phyloP scores from a whole-genome alignment of 495 filamentous ascomycete species.

The Patellaria atrata region DNA sequence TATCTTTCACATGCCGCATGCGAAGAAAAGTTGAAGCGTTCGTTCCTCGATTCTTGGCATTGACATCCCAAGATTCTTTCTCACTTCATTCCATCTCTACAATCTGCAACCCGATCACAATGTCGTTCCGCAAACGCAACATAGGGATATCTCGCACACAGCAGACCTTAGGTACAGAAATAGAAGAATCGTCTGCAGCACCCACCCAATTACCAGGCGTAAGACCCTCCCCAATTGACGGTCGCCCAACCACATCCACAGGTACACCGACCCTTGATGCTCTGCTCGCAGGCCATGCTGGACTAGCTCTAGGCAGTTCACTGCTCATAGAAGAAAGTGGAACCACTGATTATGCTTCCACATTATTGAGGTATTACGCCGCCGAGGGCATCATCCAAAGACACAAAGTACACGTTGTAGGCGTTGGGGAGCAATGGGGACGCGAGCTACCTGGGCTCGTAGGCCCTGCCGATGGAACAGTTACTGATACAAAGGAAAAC shows the following conservation, averaged over 20 bases:
- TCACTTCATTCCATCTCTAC: no score
- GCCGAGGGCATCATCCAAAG: constrained; percentile 89
- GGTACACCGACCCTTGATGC: constrained; percentile 73
- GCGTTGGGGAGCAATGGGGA: constrained; percentile 63
- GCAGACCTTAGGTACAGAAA: background rate
- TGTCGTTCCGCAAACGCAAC: constrained; percentile 88
- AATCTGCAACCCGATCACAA: no score
- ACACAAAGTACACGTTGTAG: constrained; percentile 74
- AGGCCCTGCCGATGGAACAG: constrained; percentile 33
- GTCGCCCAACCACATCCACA: constrained; percentile 79
- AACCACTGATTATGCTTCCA: constrained; percentile 84
- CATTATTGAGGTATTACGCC: constrained; percentile 75
- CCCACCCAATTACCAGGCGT: constrained; percentile 40
- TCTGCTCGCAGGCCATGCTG: constrained; percentile 77
- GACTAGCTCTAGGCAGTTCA: constrained; percentile 66
- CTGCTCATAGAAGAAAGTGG: constrained; percentile 82
- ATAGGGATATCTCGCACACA: constrained; percentile 41
- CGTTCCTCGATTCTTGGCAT: no score
- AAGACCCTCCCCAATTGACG: constrained; percentile 79
- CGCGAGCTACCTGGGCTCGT: constrained; percentile 66
- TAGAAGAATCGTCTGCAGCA: background rate
- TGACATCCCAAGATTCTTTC: no score
- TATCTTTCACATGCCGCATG: no score
- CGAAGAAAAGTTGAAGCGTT: no score
- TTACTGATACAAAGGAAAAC: constrained; percentile 24